Percentiles rank a stretch among this genome's conserved stretches.
phyloP scores from a whole-genome alignment of 75 land plant genomes.

The Picea glauca region DNA sequence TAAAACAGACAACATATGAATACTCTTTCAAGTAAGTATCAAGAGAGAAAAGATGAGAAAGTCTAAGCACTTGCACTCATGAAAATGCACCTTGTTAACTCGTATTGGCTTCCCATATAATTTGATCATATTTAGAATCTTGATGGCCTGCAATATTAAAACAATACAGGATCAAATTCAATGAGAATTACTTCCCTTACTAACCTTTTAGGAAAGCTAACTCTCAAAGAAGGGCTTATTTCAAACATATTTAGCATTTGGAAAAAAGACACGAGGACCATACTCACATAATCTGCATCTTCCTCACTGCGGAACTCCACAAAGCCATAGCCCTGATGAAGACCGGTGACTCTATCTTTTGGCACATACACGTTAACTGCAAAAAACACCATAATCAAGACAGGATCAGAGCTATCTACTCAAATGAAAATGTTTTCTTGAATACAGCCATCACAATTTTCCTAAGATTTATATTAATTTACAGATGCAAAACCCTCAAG shows the following conservation, averaged over 20 bases:
- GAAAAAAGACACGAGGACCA: not conserved
- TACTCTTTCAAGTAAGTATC: not conserved
- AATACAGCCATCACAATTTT: too few relatives aligned
- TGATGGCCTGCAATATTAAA: conserved; percentile 73
- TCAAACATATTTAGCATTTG: not conserved
- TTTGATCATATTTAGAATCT: conserved; percentile 98
- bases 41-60: not conserved
- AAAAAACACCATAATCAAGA: conserved; percentile 15
- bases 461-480: too few relatives aligned
- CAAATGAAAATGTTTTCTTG: too few relatives aligned
- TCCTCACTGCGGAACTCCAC: conserved; percentile 99
- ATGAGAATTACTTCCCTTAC: not conserved
- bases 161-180: not conserved
- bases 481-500: too few relatives aligned
- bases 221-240: not conserved
- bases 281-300: conserved; percentile 98
- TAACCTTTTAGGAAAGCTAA: not conserved
- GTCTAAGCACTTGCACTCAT: not conserved
- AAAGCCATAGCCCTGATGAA: conserved; percentile 99
- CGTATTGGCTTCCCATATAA: conserved; percentile 97
- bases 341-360: conserved; percentile 96
- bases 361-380: conserved; percentile 99
- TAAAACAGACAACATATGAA: not conserved
- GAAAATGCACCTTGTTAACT: conserved; percentile 81
- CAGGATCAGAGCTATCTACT: too few relatives aligned